These are phyloP conservation scores for Salisapilia sapeloensis DNA, from an alignment of 352 stramenopile species.

Conservation along the genomic window DNA sequence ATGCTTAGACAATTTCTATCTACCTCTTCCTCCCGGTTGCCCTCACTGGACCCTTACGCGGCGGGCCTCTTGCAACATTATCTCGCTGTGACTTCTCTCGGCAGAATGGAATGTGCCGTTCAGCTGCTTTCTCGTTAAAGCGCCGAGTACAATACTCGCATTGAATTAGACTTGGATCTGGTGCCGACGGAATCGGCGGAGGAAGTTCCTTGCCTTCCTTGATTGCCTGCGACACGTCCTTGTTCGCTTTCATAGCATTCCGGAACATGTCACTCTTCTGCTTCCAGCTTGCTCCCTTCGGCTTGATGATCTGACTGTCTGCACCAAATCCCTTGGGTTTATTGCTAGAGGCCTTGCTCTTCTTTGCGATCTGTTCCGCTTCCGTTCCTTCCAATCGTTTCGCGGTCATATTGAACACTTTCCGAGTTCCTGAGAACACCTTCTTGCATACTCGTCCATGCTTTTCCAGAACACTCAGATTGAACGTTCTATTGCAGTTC, in stretches of 20 bases:
- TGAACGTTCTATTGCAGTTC: constrained; percentile 77
- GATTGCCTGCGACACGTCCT: constrained; percentile 36
- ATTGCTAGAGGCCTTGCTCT: constrained; percentile 11
- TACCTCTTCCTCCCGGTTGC: constrained; percentile 16
- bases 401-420: constrained; percentile 75
- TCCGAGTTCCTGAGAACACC: constrained; percentile 67
- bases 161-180: constrained; percentile 74
- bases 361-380: constrained; percentile 44
- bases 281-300: constrained; percentile 66
- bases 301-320: constrained; percentile 33
- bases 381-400: constrained; percentile 58
- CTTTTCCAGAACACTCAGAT: constrained; percentile 45
- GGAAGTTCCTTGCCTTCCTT: constrained; percentile 51
- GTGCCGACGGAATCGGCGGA: constrained; percentile 33
- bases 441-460: constrained; percentile 79
- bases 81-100: constrained; percentile 63
- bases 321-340: constrained; percentile 5
- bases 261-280: constrained; percentile 74
- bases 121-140: constrained; percentile 86
- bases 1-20: too few species aligned
- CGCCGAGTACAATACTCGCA: constrained; percentile 83
- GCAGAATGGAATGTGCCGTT: constrained; percentile 86
- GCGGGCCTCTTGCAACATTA: constrained; percentile 13
- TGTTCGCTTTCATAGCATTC: constrained; percentile 75
- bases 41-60: constrained; percentile 5